Evolutionary conservation across 208 protist species (phyloP).

Genomic region (Crithidia brevicula): DNA sequence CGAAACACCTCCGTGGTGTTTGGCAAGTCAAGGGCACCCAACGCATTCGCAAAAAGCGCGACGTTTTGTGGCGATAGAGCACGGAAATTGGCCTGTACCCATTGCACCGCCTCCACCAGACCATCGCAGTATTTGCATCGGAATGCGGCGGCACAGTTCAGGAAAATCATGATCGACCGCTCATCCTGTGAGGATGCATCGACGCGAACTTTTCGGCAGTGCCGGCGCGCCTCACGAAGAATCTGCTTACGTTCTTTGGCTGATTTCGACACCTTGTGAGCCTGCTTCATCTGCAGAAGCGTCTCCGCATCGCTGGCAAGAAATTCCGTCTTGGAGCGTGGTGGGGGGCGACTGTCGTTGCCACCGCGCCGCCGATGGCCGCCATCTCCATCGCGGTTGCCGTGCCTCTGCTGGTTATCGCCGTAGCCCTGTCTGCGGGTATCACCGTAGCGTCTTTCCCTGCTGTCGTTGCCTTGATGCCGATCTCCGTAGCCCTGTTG

Average conservation of each 20-base stretch:
- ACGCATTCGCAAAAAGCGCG: slow-evolving; percentile 76
- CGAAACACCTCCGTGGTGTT: slow-evolving; percentile 50
- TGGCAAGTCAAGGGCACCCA: slow-evolving; percentile 46
- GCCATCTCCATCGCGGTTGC: background rate
- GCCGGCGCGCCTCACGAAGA: slow-evolving; percentile 51
- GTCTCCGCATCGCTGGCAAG: slow-evolving; percentile 51
- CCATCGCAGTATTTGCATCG: slow-evolving; percentile 35
- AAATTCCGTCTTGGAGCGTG: slow-evolving; percentile 24
- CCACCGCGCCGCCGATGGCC: background rate
- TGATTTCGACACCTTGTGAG: slow-evolving; percentile 59
- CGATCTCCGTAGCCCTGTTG: slow-evolving; percentile 17
- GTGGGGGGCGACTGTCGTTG: slow-evolving; percentile 14
- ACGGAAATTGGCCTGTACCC: slow-evolving; percentile 67
- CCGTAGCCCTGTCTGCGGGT: background rate
- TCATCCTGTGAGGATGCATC: slow-evolving; percentile 89
- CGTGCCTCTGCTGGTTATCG: background rate
- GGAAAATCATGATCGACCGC: slow-evolving; percentile 61
- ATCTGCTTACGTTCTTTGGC: slow-evolving; percentile 55
- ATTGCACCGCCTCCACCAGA: slow-evolving; percentile 60
- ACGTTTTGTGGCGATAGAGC: slow-evolving; percentile 79
- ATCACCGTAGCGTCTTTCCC: slow-evolving; percentile 3
- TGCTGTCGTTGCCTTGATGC: background rate
- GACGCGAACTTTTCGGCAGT: slow-evolving; percentile 53
- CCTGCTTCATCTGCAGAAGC: slow-evolving; percentile 71
- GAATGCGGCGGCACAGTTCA: slow-evolving; percentile 83